Evolutionary conservation across 768 basidiomycete genomes (phyloP), one percentile per base, ranked within the genome.

Genomic region (Podaxis mareebaensis): DNA sequence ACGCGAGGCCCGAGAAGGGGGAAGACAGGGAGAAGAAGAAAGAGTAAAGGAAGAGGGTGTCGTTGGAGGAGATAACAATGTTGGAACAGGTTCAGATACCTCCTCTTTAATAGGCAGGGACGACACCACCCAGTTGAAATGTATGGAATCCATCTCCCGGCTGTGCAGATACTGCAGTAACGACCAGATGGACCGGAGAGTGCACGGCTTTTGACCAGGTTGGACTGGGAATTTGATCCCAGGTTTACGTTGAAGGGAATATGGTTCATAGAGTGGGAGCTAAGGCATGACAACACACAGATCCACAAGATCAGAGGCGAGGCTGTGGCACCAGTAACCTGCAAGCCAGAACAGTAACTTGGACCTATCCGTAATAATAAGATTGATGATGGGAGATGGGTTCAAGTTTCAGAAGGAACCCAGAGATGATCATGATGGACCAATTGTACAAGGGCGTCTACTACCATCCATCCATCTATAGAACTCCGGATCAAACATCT

Each of bases 101-200:
- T 84, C 82, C 67, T 78, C 75, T 81, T 85, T 83, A 81, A 84
- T 80, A 73, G 71, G 71, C 62, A 67, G 65, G 61, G 66, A 64
- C 59, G 68, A 69, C 60, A 72, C 58, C 65, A 70, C 59, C 76
- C 75, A 76, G 71, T 75, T 67, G 77, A 78, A 71, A 70, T 75
- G 67, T 64, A 68, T 62, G 69, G 68, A 69, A 65, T 69, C 70
- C 70, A 75, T 72, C 78, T 77, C 70, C 71, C 72, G 69, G 64
- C 68, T 66, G 70, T 78, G 83, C 82, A 73, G 82, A 83, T 83
- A 62, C 64, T 58, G 54, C 65, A 66, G 67, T 65, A 67, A 71
- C 70, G 65, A 66, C 55, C 60, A 60, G 66, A 53, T 67, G 61
- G 58, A 51, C 52, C 60, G 40, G 42, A 38, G 42, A 54, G 58